Evolutionary conservation across 106 monocot genomes (phyloP).

Genomic region (Allium sativum): DNA sequence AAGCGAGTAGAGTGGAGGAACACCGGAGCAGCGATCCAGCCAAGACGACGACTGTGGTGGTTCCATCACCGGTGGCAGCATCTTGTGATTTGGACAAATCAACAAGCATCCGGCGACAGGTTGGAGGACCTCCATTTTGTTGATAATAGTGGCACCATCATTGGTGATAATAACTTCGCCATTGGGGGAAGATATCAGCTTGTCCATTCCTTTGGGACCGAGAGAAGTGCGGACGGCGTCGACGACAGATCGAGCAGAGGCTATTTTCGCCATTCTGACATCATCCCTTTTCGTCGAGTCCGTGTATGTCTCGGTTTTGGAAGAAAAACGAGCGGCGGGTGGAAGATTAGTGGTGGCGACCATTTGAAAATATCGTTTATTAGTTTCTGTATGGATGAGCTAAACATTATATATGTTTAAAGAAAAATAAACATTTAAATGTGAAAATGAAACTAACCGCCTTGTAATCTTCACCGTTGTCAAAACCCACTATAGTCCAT

Average conservation of each 20-base stretch:
- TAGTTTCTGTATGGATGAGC: no score
- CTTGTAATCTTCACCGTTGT: no score
- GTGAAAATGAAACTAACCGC: no score
- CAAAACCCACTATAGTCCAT: no score
- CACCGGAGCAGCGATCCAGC: constrained; percentile 61
- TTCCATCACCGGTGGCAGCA: constrained; percentile 81
- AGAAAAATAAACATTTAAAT: no score
- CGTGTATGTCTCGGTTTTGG: constrained; percentile 56
- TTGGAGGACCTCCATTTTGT: constrained; percentile 77
- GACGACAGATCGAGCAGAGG: constrained; percentile 56
- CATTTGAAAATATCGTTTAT: no score
- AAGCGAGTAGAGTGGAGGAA: constrained; percentile 49
- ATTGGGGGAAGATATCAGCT: constrained; percentile 74
- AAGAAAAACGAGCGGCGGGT: constrained; percentile 14
- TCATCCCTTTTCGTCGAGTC: constrained; percentile 73
- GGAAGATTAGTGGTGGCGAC: constrained; percentile 25
- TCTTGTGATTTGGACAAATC: constrained; percentile 85
- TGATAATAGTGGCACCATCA: constrained; percentile 92
- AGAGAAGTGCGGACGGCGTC: constrained; percentile 75
- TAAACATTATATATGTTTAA: no score
- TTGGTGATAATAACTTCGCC: constrained; percentile 92
- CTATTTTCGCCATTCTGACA: constrained; percentile 64
- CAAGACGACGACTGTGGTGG: constrained; percentile 86
- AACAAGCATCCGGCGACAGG: constrained; percentile 84
- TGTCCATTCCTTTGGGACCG: constrained; percentile 90